phyloP scores from a whole-genome alignment of 257 asterid genomes.

The Rauvolfia tetraphylla region DNA sequence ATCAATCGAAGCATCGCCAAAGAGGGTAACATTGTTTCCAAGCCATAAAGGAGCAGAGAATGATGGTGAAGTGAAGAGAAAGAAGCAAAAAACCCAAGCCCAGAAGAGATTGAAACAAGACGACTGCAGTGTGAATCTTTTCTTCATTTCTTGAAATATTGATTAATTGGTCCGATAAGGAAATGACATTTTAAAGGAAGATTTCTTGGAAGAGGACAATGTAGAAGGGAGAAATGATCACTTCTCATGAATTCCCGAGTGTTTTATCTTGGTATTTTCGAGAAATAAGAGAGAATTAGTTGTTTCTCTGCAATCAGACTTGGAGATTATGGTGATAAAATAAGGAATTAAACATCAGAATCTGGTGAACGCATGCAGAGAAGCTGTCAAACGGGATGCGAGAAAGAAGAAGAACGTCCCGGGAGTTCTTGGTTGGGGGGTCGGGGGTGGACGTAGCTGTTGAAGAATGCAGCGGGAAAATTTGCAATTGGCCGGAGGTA shows the following conservation, averaged over 20 bases:
- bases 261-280: not conserved
- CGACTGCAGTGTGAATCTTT: constrained; percentile 17
- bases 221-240: not conserved
- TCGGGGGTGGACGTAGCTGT: not conserved
- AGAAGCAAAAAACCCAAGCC: constrained; percentile 18
- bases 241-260: not conserved
- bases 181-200: not conserved
- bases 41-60: constrained; percentile 26
- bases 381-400: not conserved
- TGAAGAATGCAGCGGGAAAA: constrained; percentile 10
- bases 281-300: not conserved
- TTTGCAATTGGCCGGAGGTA: not conserved
- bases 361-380: not conserved
- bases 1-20: constrained; percentile 50
- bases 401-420: too few species aligned
- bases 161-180: not conserved
- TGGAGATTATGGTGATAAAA: not conserved
- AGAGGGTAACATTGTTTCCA: constrained; percentile 41
- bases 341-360: not conserved
- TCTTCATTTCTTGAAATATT: not conserved
- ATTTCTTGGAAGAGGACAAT: constrained; percentile 6
- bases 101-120: constrained; percentile 22
- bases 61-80: constrained; percentile 27
- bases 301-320: not conserved
- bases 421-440: too few species aligned